A percentile compares a stretch with the other conserved stretches of the same genome.
Evolutionary conservation across 352 stramenopile species (phyloP).

Genomic region (Globisporangium acanthophoron): DNA sequence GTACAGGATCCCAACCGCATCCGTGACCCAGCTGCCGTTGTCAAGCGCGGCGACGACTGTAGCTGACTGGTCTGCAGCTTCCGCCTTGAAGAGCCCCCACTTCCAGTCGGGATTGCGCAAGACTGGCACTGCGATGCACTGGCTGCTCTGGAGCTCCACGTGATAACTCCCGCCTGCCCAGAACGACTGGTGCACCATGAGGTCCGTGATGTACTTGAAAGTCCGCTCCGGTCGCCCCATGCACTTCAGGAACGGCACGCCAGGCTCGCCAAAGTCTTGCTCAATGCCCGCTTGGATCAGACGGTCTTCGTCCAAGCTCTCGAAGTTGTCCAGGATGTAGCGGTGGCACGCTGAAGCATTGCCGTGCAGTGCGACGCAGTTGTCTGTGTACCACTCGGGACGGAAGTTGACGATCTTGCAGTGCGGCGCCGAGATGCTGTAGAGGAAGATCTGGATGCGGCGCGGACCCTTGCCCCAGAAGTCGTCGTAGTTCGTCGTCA

Average conservation of each 20-base stretch:
- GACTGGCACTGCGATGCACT: slow-evolving; percentile 35
- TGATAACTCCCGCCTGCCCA: slow-evolving; percentile 47
- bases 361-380: slow-evolving; percentile 20
- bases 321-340: slow-evolving; percentile 55
- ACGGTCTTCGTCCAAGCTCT: slow-evolving; percentile 23
- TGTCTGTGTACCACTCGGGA: slow-evolving; percentile 27
- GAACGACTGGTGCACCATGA: slow-evolving; percentile 51
- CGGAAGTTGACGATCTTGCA: slow-evolving; percentile 41
- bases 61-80: slow-evolving; percentile 29
- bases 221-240: slow-evolving; percentile 23
- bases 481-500: slow-evolving; percentile 32
- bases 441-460: slow-evolving; percentile 30
- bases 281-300: slow-evolving; percentile 30
- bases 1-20: slow-evolving; percentile 33
- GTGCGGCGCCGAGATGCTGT: slow-evolving; percentile 37
- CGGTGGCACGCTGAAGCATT: slow-evolving; percentile 33
- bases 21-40: slow-evolving; percentile 32
- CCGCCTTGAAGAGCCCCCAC: slow-evolving; percentile 40
- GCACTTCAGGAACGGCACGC: slow-evolving; percentile 48
- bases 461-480: slow-evolving; percentile 37
- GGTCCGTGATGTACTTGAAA: slow-evolving; percentile 56
- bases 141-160: slow-evolving; percentile 51
- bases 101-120: slow-evolving; percentile 34
- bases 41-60: slow-evolving; percentile 41
- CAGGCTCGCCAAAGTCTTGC: slow-evolving; percentile 33